Evolutionary conservation across 805 yeast species (phyloP).

Genomic region (Yamadazyma phyllophila): DNA sequence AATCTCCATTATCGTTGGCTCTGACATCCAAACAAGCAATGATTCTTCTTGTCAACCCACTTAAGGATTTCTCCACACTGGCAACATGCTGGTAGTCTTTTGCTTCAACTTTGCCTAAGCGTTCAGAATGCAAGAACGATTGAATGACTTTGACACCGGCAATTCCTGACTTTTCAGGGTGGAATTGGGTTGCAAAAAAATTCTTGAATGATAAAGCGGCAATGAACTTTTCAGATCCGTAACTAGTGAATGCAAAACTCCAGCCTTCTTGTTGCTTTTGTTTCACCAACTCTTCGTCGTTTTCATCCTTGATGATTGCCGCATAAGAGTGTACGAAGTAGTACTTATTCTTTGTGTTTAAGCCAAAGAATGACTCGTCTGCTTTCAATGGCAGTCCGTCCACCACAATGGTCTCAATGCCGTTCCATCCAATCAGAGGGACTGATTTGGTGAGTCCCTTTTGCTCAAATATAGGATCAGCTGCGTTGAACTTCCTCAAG

Average conservation of each 20-base stretch:
- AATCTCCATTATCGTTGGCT: conserved; percentile 88
- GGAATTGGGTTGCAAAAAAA: conserved; percentile 94
- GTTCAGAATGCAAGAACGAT: conserved; percentile 58
- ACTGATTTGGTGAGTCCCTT: conserved; percentile 64
- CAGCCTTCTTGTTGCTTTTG: conserved; percentile 46
- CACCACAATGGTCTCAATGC: conserved; percentile 28
- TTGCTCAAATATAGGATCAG: conserved; percentile 31
- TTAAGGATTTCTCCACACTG: conserved; percentile 26
- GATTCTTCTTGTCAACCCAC: conserved; percentile 84
- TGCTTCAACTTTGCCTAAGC: conserved; percentile 20
- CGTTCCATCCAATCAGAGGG: conserved; percentile 97
- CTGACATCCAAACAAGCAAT: conserved; percentile 98
- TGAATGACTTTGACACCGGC: conserved; percentile 81
- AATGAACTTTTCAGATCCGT: conserved; percentile 76
- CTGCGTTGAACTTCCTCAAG: conserved; percentile 54
- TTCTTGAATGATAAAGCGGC: conserved; percentile 79
- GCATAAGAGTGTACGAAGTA: conserved; percentile 97
- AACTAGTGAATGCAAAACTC: conserved; percentile 69
- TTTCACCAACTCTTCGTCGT: conserved; percentile 25
- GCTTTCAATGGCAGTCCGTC: conserved; percentile 21
- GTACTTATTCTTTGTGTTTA: conserved; percentile 68
- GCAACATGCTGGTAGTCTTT: conserved; percentile 18
- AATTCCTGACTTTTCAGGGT: conserved; percentile 95
- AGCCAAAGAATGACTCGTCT: conserved; percentile 49
- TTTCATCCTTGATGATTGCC: conserved; percentile 49